These are phyloP conservation scores for Boletus vermiculosoides DNA, from an alignment of 768 basidiomycete genomes.

Conservation along the genomic window DNA sequence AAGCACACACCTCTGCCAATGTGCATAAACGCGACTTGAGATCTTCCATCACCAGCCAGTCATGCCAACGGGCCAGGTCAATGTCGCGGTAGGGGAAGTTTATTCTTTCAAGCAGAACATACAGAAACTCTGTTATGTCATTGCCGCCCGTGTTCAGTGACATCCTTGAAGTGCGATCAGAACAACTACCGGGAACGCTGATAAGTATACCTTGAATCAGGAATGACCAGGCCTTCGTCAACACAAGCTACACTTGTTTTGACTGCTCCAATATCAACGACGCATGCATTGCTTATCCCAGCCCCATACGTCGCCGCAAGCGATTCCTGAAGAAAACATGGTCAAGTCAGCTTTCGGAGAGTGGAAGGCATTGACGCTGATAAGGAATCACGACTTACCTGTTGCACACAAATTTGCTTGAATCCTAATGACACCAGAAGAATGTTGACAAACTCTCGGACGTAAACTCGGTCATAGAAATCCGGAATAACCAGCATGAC, in stretches of 20 bases:
- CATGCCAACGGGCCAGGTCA: slow-evolving; percentile 72
- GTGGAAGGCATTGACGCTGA: background rate
- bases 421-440: slow-evolving; percentile 82
- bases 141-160: slow-evolving; percentile 87
- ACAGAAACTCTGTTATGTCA: slow-evolving; percentile 89
- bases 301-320: slow-evolving; percentile 93
- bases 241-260: slow-evolving; percentile 88
- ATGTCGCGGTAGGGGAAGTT: slow-evolving; percentile 87
- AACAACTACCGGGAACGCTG: slow-evolving; percentile 1
- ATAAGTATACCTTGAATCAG: slow-evolving; percentile 74
- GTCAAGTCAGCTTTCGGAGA: background rate
- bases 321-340: slow-evolving; percentile 60
- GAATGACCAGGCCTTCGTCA: slow-evolving; percentile 86
- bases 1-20: slow-evolving; percentile 70
- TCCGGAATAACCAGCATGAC: slow-evolving; percentile 90
- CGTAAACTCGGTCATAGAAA: slow-evolving; percentile 81
- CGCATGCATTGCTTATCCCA: slow-evolving; percentile 91
- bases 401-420: slow-evolving; percentile 89
- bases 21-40: slow-evolving; percentile 84
- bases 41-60: slow-evolving; percentile 91
- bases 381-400: slow-evolving; percentile 44
- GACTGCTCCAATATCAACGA: slow-evolving; percentile 90
- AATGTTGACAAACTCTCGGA: slow-evolving; percentile 72
- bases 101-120: slow-evolving; percentile 74
- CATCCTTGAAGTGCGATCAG: slow-evolving; percentile 47